Percentiles rank a stretch among this genome's conserved stretches.
Evolutionary conservation across 2,329 filamentous ascomycete genomes (phyloP).

Genomic region (Geosmithia putterillii): DNA sequence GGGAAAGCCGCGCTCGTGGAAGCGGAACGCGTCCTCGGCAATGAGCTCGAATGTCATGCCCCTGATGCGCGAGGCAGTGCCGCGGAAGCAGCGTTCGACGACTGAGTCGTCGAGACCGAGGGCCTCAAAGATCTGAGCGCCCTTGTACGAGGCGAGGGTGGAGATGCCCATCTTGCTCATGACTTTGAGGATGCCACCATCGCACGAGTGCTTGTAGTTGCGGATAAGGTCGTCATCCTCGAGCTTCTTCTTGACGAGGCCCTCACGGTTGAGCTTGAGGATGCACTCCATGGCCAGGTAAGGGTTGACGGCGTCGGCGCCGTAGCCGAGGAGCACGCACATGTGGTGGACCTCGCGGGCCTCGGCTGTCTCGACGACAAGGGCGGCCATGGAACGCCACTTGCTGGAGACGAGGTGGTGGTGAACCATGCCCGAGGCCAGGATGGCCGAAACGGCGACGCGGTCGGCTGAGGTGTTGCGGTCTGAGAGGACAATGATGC

Average conservation of each 20-base stretch:
- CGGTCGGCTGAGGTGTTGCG: slow-evolving; percentile 73
- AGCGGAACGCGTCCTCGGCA: slow-evolving; percentile 85
- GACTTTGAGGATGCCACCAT: slow-evolving; percentile 93
- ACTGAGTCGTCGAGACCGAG: slow-evolving; percentile 86
- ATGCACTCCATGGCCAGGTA: slow-evolving; percentile 96
- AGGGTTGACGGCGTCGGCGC: slow-evolving; percentile 86
- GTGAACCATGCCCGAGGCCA: slow-evolving; percentile 88
- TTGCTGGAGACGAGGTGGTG: slow-evolving; percentile 93
- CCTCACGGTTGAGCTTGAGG: slow-evolving; percentile 89
- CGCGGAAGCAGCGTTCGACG: slow-evolving; percentile 88
- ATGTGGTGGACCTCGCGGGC: slow-evolving; percentile 97
- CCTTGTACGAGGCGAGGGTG: slow-evolving; percentile 91
- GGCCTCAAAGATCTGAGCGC: slow-evolving; percentile 94
- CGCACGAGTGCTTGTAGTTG: slow-evolving; percentile 95
- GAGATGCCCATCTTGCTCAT: slow-evolving; percentile 99
- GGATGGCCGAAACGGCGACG: slow-evolving; percentile 71
- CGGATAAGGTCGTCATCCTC: slow-evolving; percentile 71
- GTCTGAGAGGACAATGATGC: slow-evolving; percentile 81
- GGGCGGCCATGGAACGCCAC: slow-evolving; percentile 79
- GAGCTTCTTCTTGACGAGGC: slow-evolving; percentile 82
- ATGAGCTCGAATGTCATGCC: slow-evolving; percentile 90
- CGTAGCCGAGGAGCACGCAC: slow-evolving; percentile 94
- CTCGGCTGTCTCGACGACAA: slow-evolving; percentile 86
- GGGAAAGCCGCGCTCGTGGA: slow-evolving; percentile 89
- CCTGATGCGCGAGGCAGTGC: slow-evolving; percentile 87